A percentile compares a stretch with the other conserved stretches of the same genome.
These are phyloP conservation scores for Quercus phellos DNA, from an alignment of 331 rosid species.

Conservation along the genomic window DNA sequence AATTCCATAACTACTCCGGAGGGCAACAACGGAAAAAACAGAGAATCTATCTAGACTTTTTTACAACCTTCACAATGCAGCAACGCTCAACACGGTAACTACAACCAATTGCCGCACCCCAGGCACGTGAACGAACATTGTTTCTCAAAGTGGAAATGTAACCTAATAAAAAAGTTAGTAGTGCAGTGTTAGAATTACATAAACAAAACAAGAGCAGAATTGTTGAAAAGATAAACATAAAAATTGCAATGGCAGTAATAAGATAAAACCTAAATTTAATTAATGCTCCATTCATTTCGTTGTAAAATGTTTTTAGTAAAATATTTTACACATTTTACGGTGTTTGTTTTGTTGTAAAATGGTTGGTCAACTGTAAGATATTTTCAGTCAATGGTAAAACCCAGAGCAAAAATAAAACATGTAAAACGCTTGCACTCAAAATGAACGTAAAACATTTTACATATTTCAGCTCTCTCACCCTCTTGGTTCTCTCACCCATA, in stretches of 20 bases:
- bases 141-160: constrained; percentile 86
- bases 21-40: constrained; percentile 9
- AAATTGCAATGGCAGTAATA: neutral
- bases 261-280: neutral
- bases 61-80: constrained; percentile 83
- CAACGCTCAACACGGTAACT: constrained; percentile 86
- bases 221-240: neutral
- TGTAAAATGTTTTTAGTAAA: too few species aligned
- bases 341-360: too few species aligned
- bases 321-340: too few species aligned
- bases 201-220: constrained; percentile 3
- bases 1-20: neutral
- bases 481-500: too few species aligned
- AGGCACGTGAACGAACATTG: constrained; percentile 94
- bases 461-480: too few species aligned
- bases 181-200: constrained; percentile 12
- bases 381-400: too few species aligned
- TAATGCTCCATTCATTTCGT: too few species aligned
- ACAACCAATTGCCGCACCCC: constrained; percentile 99
- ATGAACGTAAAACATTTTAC: too few species aligned
- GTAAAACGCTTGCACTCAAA: too few species aligned
- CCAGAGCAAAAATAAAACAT: too few species aligned
- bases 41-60: constrained; percentile 4
- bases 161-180: constrained; percentile 43
- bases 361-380: too few species aligned